Evolutionary conservation across 2,329 filamentous ascomycete species (phyloP), one percentile per base, ranked within the genome.

Genomic region (Mycocentrospora acerina): DNA sequence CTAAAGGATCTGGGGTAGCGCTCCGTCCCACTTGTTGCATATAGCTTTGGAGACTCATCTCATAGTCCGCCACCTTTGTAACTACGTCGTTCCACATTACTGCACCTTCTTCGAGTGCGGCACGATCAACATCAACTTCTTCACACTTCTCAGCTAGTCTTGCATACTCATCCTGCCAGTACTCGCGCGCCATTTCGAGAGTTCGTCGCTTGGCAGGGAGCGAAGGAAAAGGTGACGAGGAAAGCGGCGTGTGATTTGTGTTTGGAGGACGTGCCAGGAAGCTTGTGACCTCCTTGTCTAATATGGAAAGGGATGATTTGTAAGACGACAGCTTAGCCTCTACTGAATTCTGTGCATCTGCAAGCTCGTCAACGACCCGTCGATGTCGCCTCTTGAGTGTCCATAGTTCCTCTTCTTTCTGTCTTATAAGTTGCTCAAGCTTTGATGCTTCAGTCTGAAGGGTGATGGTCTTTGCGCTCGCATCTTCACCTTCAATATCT

Each of bases 321-420:
- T 88, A 90, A 1, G 84, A 83, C 38, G 83, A 86, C 11, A 89
- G 62, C n/a, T 81, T 81, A 2, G 85, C 82, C 59, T 89, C 85
- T 25, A 83, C 73, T 37, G 76, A 75, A 51, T 83, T 89, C 46
- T 77, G 76, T 2, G 81, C 75, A 38, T 84, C 80, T 6, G 78
- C 73, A 30, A 88, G 79, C 54, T 80, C 75, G 3, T 75, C 74
- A 44, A 78, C 68, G 0, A 90, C 64, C 58, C 75, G 77, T n/a
- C 75, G 71, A 49, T 82, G 80, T 18, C 78, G 73, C 31, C 74
- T 76, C 52, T 80, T 80, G 67, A 89, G 72, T 3, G 74, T 74
- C 16, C 74, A 71, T 2, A 90, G 71, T 48, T 79, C 78, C 53
- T 81, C 74, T 61, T 90, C 85, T 22, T 88, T 71, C 33, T 79